phyloP scores from a whole-genome alignment of 306 rosid species.

The Albizia julibrissin region DNA sequence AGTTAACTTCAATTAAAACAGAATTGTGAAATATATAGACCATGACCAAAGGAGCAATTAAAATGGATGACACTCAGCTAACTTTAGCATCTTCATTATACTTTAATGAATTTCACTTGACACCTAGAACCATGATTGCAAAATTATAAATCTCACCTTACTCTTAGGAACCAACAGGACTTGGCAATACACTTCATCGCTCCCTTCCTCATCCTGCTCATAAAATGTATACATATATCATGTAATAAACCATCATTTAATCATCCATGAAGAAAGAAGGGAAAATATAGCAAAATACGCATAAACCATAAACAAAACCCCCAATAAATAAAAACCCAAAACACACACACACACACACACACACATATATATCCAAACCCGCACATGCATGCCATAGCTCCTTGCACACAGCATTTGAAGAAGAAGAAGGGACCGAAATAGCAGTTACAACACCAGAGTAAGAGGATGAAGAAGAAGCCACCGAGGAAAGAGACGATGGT shows the following conservation, averaged over 20 bases:
- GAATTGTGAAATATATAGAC: neutral
- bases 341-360: too few relatives aligned
- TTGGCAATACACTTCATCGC: conserved; percentile 89
- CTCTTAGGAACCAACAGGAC: conserved; percentile 79
- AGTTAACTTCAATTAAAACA: neutral
- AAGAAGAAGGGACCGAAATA: too few relatives aligned
- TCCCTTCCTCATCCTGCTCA: conserved; percentile 89
- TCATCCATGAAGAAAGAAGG: too few relatives aligned
- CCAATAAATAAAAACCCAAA: too few relatives aligned
- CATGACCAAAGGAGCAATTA: neutral
- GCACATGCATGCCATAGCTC: too few relatives aligned
- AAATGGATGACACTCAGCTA: neutral
- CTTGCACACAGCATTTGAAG: too few relatives aligned
- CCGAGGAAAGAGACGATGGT: conserved; percentile 54
- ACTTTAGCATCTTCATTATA: neutral
- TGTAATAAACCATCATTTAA: too few relatives aligned
- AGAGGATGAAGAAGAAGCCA: conserved; percentile 42
- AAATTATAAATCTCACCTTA: conserved; percentile 61
- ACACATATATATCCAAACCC: too few relatives aligned
- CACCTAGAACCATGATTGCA: conserved; percentile 9
- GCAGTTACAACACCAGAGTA: conserved; percentile 51
- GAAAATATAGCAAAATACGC: too few relatives aligned
- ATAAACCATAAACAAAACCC: too few relatives aligned
- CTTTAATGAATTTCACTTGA: conserved; percentile 6
- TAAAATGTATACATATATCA: too few relatives aligned